Conservation (phyloP, 2,329 filamentous ascomycete species). For the Hypoxylon sp. region DNA sequence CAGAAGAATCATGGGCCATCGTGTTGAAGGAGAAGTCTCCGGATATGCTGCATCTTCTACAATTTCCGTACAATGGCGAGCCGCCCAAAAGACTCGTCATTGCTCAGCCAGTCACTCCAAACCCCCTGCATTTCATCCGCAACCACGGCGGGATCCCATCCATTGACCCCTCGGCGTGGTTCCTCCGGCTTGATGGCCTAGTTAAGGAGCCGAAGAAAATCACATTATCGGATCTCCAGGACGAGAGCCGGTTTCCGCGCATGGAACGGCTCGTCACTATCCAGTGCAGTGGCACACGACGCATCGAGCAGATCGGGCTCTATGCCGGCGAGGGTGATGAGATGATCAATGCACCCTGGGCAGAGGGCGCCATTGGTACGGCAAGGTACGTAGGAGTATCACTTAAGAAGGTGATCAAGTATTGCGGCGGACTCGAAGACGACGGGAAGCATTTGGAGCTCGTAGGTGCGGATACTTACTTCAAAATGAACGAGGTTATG, state of each 20-base stretch:
- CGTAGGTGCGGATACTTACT: slow-evolving; percentile 79
- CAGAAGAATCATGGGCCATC: slow-evolving; percentile 70
- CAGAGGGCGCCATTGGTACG: slow-evolving; percentile 76
- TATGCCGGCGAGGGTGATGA: slow-evolving; percentile 79
- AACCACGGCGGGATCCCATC: slow-evolving; percentile 80
- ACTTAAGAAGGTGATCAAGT: slow-evolving; percentile 78
- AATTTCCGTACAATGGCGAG: slow-evolving; percentile 76
- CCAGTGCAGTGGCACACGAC: slow-evolving; percentile 78
- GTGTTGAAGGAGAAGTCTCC: slow-evolving; percentile 71
- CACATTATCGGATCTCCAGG: slow-evolving; percentile 71
- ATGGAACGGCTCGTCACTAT: slow-evolving; percentile 72
- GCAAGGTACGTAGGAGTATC: slow-evolving; percentile 74
- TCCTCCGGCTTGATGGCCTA: slow-evolving; percentile 70
- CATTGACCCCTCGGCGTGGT: slow-evolving; percentile 70
- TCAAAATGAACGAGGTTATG: slow-evolving; percentile 75
- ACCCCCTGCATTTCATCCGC: slow-evolving; percentile 72
- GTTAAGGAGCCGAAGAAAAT: slow-evolving; percentile 71
- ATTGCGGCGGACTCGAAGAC: slow-evolving; percentile 72
- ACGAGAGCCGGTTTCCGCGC: slow-evolving; percentile 72
- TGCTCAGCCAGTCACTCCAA: slow-evolving; percentile 70
- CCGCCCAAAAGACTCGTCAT: slow-evolving; percentile 70
- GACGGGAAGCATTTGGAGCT: slow-evolving; percentile 75
- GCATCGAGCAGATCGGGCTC: slow-evolving; percentile 76
- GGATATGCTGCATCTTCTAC: slow-evolving; percentile 73
- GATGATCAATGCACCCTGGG: slow-evolving; percentile 69